Base-by-base conservation (phyloP, 106 monocot species). In the Dioscorea alata region DNA sequence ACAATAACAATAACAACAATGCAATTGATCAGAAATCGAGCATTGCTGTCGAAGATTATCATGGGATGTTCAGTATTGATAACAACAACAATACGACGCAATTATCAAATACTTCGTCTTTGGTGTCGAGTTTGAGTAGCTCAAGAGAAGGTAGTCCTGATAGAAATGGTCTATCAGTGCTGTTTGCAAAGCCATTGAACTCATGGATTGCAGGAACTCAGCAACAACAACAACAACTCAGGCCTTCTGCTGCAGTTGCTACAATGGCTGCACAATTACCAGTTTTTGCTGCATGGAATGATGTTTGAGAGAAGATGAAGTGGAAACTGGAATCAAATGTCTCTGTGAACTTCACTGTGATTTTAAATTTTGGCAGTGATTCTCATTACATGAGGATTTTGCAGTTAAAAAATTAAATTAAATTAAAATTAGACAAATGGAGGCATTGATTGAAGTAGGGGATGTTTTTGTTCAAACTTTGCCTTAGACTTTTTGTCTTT, bases 261-360 rank as follows among this genome's bases (percentile, higher is more conserved):
- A 78, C 87, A 63, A 42, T 42, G 42, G 42, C 42, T 42, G 65
- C 82, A 52, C 86, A 89, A 23, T 66, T 92, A 78, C 99, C 99
- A 0, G 69, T 90, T 18, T 99, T 85, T 68, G 81, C 93, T 54
- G 87, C 90, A 18, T 99, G 93, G 99, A 84, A 78, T 32, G 91
- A 96, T 70, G 60, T 73, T 62, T 79, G 50, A 75, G 42, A 42
- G 10, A 28, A 28, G 28, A 28, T 42, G 9, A 42, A 42, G 6
- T 8, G 10, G 42, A 10, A 42, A 42, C 42, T 6, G 42, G 42
- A 42, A 10, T 42, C 9, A 42, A 42, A 42, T 42, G 42, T 42
- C 42, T 42, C 42, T 10, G 10, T 42, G 10, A 42, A 6, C 6
- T 42, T 28, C 28, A 28, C 42, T 8, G 42, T 42, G 42, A 42